Percentiles rank a stretch among this genome's conserved stretches.
These are phyloP conservation scores for Aspergillus leporis DNA, from an alignment of 495 filamentous ascomycete species.

Conservation along the genomic window DNA sequence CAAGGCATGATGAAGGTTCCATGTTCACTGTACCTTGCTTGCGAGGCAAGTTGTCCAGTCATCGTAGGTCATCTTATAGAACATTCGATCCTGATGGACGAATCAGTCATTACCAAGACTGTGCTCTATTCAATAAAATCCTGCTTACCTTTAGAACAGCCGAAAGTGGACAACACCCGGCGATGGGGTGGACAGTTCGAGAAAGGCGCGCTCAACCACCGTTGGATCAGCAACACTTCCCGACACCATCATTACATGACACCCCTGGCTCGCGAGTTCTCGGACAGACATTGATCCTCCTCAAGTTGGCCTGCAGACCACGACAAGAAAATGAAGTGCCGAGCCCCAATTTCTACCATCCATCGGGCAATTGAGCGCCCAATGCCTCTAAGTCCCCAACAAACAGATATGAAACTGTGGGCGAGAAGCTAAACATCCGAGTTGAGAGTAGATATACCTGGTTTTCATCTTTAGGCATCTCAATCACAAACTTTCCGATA, in stretches of 20 bases:
- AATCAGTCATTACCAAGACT: too few relatives aligned
- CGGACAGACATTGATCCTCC: slow-evolving; percentile 17
- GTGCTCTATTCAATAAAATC: too few relatives aligned
- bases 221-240: slow-evolving; percentile 14
- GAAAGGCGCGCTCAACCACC: slow-evolving; percentile 9
- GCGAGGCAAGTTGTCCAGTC: slow-evolving; percentile 31
- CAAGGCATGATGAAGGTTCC: slow-evolving; percentile 55
- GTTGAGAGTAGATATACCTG: background rate
- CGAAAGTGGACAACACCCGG: slow-evolving; percentile 33
- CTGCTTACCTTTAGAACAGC: slow-evolving; percentile 25
- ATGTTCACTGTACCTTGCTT: slow-evolving; percentile 43
- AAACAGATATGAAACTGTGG: slow-evolving; percentile 36
- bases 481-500: slow-evolving; percentile 27
- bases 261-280: slow-evolving; percentile 34
- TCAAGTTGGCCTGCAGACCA: slow-evolving; percentile 16
- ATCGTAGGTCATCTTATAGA: slow-evolving; percentile 43
- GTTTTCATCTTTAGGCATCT: slow-evolving; percentile 13
- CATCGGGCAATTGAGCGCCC: slow-evolving; percentile 54
- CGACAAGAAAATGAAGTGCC: slow-evolving; percentile 48
- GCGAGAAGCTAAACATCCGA: background rate
- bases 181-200: slow-evolving; percentile 10
- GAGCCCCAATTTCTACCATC: slow-evolving; percentile 59
- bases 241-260: slow-evolving; percentile 15
- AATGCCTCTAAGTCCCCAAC: slow-evolving; percentile 56
- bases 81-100: slow-evolving; percentile 29